A percentile compares a stretch with the other conserved stretches of the same genome.
These are phyloP conservation scores for Fusarium vanettenii DNA, from an alignment of 2,329 filamentous ascomycete genomes.

Conservation along the genomic window DNA sequence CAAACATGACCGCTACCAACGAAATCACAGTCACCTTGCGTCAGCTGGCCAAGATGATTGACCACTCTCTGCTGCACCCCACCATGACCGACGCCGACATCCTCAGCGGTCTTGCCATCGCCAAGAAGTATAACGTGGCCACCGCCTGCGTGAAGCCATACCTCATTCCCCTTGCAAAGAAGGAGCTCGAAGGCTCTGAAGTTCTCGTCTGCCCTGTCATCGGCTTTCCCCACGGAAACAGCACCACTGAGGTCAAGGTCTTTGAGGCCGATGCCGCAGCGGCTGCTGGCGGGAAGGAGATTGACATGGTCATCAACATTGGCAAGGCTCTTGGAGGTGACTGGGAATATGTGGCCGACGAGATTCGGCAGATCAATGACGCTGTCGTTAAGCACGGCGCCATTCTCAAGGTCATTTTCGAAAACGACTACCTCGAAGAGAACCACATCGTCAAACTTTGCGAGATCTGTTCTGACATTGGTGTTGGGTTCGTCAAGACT, in stretches of 20 bases:
- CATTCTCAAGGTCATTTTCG: constrained; percentile 70
- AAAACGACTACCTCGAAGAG: constrained; percentile 67
- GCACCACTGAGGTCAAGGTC: constrained; percentile 64
- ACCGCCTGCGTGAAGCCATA: constrained; percentile 71
- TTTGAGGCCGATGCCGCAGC: constrained; percentile 62
- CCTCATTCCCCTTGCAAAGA: constrained; percentile 59
- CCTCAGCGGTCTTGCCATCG: constrained; percentile 59
- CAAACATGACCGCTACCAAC: not conserved
- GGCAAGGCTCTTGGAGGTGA: constrained; percentile 67
- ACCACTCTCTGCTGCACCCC: constrained; percentile 71
- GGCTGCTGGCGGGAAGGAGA: constrained; percentile 61
- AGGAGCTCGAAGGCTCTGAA: constrained; percentile 58
- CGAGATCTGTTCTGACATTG: constrained; percentile 62
- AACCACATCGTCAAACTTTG: constrained; percentile 64
- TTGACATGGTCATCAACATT: constrained; percentile 72
- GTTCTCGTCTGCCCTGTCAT: constrained; percentile 69
- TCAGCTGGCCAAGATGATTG: constrained; percentile 66
- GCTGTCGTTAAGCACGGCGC: constrained; percentile 57
- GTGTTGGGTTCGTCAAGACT: constrained; percentile 70
- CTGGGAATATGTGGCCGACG: constrained; percentile 66
- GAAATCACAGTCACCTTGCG: constrained; percentile 54
- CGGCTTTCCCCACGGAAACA: constrained; percentile 71
- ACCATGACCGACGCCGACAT: constrained; percentile 69
- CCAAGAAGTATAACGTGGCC: constrained; percentile 61
- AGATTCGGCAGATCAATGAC: constrained; percentile 63